Conservation (phyloP, 1,139 yeast species). For the Lodderomyces parapsilosis region DNA sequence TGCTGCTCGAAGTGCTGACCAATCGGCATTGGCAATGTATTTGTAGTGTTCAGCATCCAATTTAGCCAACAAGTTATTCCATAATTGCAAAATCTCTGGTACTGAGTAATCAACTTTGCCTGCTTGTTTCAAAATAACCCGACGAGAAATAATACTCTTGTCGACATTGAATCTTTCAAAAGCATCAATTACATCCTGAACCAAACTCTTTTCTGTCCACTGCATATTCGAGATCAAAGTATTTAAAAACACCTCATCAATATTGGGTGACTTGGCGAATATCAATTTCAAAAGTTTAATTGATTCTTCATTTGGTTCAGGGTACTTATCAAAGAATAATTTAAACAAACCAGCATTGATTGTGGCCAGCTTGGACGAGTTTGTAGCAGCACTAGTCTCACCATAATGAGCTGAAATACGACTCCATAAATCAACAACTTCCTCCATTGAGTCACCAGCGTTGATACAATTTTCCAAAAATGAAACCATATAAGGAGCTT, state of each 20-base stretch:
- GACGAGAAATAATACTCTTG: conserved; percentile 69
- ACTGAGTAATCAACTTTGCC: conserved; percentile 63
- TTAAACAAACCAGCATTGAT: conserved; percentile 69
- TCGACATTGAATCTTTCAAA: conserved; percentile 59
- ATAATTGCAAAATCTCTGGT: conserved; percentile 54
- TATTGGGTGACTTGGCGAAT: conserved; percentile 55
- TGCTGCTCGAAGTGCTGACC: conserved; percentile 84
- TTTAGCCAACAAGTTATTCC: conserved; percentile 57
- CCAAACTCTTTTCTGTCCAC: conserved; percentile 68
- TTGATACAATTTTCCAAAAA: conserved; percentile 65
- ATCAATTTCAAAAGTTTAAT: conserved; percentile 56
- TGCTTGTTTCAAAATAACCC: conserved; percentile 74
- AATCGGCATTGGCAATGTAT: conserved; percentile 79
- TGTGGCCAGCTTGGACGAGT: conserved; percentile 54
- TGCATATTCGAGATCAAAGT: conserved; percentile 67
- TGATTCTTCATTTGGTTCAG: conserved; percentile 55
- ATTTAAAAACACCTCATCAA: conserved; percentile 78
- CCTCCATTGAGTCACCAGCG: conserved; percentile 55
- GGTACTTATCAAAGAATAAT: conserved; percentile 62
- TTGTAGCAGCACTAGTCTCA: conserved; percentile 4
- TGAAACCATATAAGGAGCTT: conserved; percentile 72
- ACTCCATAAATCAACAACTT: conserved; percentile 61
- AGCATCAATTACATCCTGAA: conserved; percentile 61
- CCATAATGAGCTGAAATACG: conserved; percentile 8
- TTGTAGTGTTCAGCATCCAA: conserved; percentile 55